phyloP scores from a whole-genome alignment of 2,329 filamentous ascomycete species.

The Venturia asperata region DNA sequence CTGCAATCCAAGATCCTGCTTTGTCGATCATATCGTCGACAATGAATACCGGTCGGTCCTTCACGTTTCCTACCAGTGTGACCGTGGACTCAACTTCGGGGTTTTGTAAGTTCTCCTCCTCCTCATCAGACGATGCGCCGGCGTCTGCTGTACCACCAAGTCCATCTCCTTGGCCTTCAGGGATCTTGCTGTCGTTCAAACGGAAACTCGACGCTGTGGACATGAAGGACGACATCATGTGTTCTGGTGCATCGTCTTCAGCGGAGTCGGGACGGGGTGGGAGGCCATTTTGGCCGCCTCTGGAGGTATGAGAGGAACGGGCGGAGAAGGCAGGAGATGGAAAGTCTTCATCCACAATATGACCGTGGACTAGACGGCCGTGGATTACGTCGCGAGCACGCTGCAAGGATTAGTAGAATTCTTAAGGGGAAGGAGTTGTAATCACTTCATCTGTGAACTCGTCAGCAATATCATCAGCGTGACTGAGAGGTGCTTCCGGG shows the following conservation, averaged over 20 bases:
- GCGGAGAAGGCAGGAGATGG: constrained; percentile 65
- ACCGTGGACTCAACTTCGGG: constrained; percentile 86
- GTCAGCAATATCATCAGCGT: constrained; percentile 21
- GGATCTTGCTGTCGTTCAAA: constrained; percentile 25
- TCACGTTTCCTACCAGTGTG: constrained; percentile 93
- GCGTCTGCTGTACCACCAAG: constrained; percentile 81
- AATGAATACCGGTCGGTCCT: constrained; percentile 80
- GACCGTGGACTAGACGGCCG: constrained; percentile 82
- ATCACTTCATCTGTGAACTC: constrained; percentile 32
- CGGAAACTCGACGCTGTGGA: constrained; percentile 72
- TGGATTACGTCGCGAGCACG: constrained; percentile 85
- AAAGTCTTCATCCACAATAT: constrained; percentile 91
- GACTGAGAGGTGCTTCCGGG: constrained; percentile 11
- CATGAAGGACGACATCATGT: constrained; percentile 75
- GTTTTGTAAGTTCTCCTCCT: constrained; percentile 80
- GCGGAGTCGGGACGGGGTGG: constrained; percentile 25
- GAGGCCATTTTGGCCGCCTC: constrained; percentile 40
- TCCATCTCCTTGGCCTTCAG: constrained; percentile 35
- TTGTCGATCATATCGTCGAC: constrained; percentile 99
- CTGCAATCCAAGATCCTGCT: constrained; percentile 91
- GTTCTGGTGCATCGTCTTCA: constrained; percentile 56
- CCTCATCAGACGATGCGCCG: constrained; percentile 77
- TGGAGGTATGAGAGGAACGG: constrained; percentile 41
- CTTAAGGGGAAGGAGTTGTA: neutral
- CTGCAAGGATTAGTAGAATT: constrained; percentile 25